A percentile compares a stretch with the other conserved stretches of the same genome.
Conservation (phyloP, 768 basidiomycete genomes). For the Russula abietina region DNA sequence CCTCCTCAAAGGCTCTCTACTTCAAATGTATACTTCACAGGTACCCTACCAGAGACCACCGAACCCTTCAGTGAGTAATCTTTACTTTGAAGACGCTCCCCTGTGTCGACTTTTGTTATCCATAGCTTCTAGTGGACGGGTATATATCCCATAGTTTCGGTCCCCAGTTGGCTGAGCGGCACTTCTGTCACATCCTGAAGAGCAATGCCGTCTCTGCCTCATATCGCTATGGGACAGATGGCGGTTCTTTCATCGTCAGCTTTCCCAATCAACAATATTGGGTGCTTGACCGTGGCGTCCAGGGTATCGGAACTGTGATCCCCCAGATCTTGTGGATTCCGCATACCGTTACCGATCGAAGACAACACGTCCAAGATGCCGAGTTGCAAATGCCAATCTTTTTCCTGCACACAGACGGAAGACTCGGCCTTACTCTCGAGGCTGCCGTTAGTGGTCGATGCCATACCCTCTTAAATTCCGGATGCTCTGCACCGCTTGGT, state of each 20-base stretch:
- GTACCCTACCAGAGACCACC: neutral
- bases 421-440: conserved; percentile 11
- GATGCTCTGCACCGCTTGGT: neutral
- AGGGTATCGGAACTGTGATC: no score
- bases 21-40: neutral
- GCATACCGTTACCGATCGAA: neutral
- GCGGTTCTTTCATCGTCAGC: neutral
- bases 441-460: neutral
- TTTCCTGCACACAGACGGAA: neutral
- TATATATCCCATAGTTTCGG: conserved; percentile 3
- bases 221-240: neutral
- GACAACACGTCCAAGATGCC: conserved; percentile 9
- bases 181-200: neutral
- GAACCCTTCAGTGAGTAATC: neutral
- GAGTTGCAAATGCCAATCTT: conserved; percentile 18
- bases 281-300: no score
- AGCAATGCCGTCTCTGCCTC: neutral
- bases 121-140: conserved; percentile 14
- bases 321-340: neutral
- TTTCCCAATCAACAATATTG: no score
- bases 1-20: neutral
- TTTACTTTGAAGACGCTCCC: neutral
- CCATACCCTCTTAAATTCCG: neutral
- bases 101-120: neutral
- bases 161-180: neutral